phyloP scores from a whole-genome alignment of 768 basidiomycete genomes.

The Macrolepiota dolichaula region DNA sequence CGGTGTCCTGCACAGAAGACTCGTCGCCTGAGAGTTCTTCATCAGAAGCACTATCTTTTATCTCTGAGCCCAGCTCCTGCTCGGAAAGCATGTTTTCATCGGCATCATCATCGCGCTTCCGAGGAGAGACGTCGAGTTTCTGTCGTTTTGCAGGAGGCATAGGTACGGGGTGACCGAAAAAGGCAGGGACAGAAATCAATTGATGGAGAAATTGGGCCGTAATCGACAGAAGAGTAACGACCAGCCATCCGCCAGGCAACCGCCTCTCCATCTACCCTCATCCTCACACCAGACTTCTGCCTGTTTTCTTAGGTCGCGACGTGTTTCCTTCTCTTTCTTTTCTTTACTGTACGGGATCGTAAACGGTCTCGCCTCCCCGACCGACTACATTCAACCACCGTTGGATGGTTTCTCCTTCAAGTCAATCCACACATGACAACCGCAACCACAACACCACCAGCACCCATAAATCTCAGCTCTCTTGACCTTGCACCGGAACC shows the following conservation, averaged over 20 bases:
- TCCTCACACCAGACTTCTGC: neutral
- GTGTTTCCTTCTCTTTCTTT: neutral
- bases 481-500: slow-evolving; percentile 70
- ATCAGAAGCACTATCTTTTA: slow-evolving; percentile 12
- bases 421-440: slow-evolving; percentile 13
- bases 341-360: neutral
- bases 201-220: slow-evolving; percentile 7
- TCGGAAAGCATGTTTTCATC: slow-evolving; percentile 9
- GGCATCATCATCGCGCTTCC: slow-evolving; percentile 24
- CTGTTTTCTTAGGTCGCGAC: neutral
- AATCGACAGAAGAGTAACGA: neutral
- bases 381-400: neutral
- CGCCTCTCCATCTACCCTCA: neutral
- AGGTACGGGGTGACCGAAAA: slow-evolving; percentile 11
- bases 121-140: slow-evolving; percentile 31
- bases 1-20: slow-evolving; percentile 39
- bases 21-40: slow-evolving; percentile 20
- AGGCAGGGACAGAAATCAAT: neutral
- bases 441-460: slow-evolving; percentile 9
- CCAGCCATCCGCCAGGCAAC: slow-evolving; percentile 1
- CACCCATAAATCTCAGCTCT: slow-evolving; percentile 21
- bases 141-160: slow-evolving; percentile 57
- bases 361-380: neutral
- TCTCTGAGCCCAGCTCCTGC: slow-evolving; percentile 13
- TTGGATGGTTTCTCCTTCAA: slow-evolving; percentile 1